A percentile compares a stretch with the other conserved stretches of the same genome.
Evolutionary conservation across 441 rosid species (phyloP).

Genomic region (Omphalea diandra): DNA sequence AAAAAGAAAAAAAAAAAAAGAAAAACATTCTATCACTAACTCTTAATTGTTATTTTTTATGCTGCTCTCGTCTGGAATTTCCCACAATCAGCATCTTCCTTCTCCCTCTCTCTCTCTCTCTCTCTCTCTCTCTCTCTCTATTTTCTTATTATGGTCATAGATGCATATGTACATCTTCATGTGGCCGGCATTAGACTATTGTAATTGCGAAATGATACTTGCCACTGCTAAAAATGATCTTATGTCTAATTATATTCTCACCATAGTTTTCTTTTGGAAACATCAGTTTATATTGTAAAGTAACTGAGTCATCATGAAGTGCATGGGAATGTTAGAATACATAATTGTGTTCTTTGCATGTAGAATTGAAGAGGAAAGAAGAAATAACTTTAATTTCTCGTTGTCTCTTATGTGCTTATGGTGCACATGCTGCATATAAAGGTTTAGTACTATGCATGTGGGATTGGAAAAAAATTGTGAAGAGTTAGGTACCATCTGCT

Average conservation of each 20-base stretch:
- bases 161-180: not conserved
- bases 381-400: not conserved
- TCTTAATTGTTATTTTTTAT: conserved; percentile 19
- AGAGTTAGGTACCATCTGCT: conserved; percentile 38
- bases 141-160: conserved; percentile 3
- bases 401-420: not conserved
- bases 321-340: not conserved
- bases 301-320: not conserved
- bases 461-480: conserved; percentile 18
- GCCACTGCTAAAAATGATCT: not conserved
- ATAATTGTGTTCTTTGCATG: conserved; percentile 5
- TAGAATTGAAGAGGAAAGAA: not conserved
- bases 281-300: not conserved
- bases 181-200: conserved; percentile 29
- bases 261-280: not conserved
- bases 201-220: conserved; percentile 22
- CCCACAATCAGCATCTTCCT: conserved; percentile 32
- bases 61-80: conserved; percentile 36
- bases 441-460: conserved; percentile 12
- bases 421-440: conserved; percentile 16
- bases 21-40: conserved; percentile 46
- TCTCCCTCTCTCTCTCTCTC: no score
- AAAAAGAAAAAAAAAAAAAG: conserved; percentile 6
- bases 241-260: not conserved
- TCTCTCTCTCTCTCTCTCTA: no score